These are phyloP conservation scores for Crucibulum laeve DNA, from an alignment of 768 basidiomycete genomes.

Conservation along the genomic window DNA sequence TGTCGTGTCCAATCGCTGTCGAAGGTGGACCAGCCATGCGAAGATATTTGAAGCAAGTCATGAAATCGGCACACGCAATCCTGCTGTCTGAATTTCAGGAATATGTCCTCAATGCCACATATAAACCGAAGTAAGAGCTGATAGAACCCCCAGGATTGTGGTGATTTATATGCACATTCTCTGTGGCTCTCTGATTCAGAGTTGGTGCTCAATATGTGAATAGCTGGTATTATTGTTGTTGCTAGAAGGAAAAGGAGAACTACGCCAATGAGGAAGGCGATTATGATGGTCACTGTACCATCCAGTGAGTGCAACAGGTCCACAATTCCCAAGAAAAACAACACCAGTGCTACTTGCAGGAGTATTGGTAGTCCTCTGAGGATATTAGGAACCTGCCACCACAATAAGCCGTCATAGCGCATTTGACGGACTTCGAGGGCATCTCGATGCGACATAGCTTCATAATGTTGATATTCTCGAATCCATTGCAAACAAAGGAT, in stretches of 20 bases:
- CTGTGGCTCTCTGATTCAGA: background rate
- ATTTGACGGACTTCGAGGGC: conserved; percentile 1
- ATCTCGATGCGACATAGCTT: background rate
- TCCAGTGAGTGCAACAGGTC: background rate
- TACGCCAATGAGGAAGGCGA: background rate
- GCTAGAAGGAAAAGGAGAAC: conserved; percentile 3
- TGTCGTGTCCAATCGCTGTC: too few relatives aligned
- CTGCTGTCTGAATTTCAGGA: too few relatives aligned
- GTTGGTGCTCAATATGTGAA: background rate
- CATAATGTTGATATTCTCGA: background rate
- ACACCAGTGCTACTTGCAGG: conserved; percentile 9
- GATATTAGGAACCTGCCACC: conserved; percentile 8
- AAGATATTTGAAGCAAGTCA: too few relatives aligned
- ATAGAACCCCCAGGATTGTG: too few relatives aligned
- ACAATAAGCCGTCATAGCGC: conserved; percentile 7
- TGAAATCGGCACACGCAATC: too few relatives aligned
- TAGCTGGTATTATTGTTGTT: conserved; percentile 4
- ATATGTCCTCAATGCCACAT: too few relatives aligned
- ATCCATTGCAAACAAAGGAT: too few relatives aligned
- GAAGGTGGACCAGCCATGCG: too few relatives aligned
- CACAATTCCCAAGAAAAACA: conserved; percentile 16
- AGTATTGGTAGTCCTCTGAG: conserved; percentile 11
- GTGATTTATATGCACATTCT: conserved; percentile 7
- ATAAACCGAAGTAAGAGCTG: too few relatives aligned
- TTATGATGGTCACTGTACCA: background rate